Evolutionary conservation across 306 rosid genomes (phyloP).

Genomic region (Sophora flavescens): DNA sequence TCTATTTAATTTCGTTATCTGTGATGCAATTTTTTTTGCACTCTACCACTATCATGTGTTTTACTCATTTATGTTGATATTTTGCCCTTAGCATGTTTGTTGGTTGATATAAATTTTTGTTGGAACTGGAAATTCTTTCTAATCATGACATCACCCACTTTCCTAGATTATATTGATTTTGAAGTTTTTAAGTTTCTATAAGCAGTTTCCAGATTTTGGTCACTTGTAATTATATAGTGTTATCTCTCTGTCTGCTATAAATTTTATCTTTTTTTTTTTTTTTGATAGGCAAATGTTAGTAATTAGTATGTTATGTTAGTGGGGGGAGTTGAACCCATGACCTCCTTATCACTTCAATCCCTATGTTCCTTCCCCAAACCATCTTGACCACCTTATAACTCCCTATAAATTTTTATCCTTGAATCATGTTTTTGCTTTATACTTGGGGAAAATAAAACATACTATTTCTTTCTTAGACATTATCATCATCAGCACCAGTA

Average conservation of each 20-base stretch:
- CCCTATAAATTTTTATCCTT: neutral
- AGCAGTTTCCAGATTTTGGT: slow-evolving; percentile 14
- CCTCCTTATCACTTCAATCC: too few relatives aligned
- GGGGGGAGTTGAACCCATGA: too few relatives aligned
- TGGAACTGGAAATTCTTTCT: slow-evolving; percentile 20
- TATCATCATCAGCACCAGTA: neutral
- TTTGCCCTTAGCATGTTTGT: slow-evolving; percentile 13
- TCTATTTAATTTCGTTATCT: neutral
- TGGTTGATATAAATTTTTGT: slow-evolving; percentile 24
- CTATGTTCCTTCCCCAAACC: too few relatives aligned
- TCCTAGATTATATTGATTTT: neutral
- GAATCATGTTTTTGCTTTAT: slow-evolving; percentile 25
- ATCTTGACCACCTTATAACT: too few relatives aligned
- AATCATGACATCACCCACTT: neutral
- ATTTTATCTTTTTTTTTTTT: too few relatives aligned
- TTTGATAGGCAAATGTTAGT: too few relatives aligned
- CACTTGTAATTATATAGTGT: neutral
- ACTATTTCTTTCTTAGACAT: neutral
- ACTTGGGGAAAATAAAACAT: neutral
- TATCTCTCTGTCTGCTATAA: neutral
- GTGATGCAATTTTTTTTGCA: neutral
- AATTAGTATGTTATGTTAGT: too few relatives aligned
- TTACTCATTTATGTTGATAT: slow-evolving; percentile 7
- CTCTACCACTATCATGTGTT: neutral
- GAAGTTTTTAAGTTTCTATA: slow-evolving; percentile 12